Base-by-base conservation (phyloP, 2,329 filamentous ascomycete genomes). In the Fusarium decemcellulare region DNA sequence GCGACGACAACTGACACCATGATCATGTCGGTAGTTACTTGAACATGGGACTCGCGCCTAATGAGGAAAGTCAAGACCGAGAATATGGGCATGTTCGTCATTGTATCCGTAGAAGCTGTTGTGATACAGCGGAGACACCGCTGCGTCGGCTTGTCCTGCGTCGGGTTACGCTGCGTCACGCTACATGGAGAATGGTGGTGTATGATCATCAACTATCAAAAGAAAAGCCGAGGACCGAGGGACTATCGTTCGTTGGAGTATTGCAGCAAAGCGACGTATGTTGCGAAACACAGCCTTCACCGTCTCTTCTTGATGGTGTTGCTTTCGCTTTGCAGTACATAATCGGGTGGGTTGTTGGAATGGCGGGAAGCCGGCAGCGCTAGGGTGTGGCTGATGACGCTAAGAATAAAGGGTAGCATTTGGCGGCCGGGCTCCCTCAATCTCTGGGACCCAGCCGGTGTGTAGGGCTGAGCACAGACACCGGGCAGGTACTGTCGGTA, bases 381-480 rank as follows among this genome's bases (percentile, higher is more conserved):
- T 72, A 75, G 73, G 71, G 58, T 72, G 73, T 75, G 69, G 71
- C 73, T 72, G 58, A 71, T 65, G 69, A 68, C 71, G 63, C 71
- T 75, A 73, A 71, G 62, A 65, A 65, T 73, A 71, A 63, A 62
- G 67, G 62, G 61, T 70, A 54, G 61, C 60, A 74, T 74, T 72
- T 67, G 55, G 53, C 27, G 62, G 37, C 60, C 52, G 37, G 60
- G 53, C 53, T 59, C 56, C 64, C 61, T 55, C 39, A 59, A 50
- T 66, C 54, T 67, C 48, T 65, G 53, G 63, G 59, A 59, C 16
- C 63, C 67, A 65, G 61, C 63, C 63, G 70, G 63, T 60, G 63
- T 61, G 65, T 75, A 75, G 73, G 73, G 73, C 73, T 75, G 73
- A 75, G 73, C 73, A 73, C 67, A 62, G 72, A 57, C 67, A 59